These are phyloP conservation scores for Termitomyces sp. DNA, from an alignment of 768 basidiomycete genomes.

Conservation along the genomic window DNA sequence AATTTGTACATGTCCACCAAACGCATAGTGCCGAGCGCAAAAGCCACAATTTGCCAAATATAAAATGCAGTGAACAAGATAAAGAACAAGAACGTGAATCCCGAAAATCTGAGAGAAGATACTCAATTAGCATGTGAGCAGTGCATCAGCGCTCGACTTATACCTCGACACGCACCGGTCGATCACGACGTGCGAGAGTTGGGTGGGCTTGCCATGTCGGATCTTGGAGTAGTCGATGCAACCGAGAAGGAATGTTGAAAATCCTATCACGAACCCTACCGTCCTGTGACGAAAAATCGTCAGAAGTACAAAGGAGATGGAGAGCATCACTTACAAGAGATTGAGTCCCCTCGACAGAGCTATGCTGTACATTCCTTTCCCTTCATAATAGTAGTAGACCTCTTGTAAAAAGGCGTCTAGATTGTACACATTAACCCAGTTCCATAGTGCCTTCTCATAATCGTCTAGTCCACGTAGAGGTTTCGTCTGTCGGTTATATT, in stretches of 20 bases:
- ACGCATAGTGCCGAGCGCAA: conserved; percentile 67
- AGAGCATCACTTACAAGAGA: conserved; percentile 66
- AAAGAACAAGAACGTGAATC: conserved; percentile 80
- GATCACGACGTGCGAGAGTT: conserved; percentile 78
- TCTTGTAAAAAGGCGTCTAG: conserved; percentile 94
- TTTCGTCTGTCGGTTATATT: conserved; percentile 31
- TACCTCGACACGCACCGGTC: conserved; percentile 83
- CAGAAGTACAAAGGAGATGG: conserved; percentile 6
- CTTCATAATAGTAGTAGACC: conserved; percentile 93
- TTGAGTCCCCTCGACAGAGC: conserved; percentile 88
- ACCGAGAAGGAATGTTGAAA: conserved; percentile 92
- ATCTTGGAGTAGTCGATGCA: conserved; percentile 92
- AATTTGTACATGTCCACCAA: conserved; percentile 94
- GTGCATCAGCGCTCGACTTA: conserved; percentile 19
- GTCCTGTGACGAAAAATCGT: conserved; percentile 55
- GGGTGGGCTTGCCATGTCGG: conserved; percentile 56
- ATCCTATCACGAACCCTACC: conserved; percentile 96
- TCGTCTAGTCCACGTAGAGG: conserved; percentile 70
- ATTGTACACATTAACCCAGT: conserved; percentile 99
- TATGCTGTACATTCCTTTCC: conserved; percentile 95
- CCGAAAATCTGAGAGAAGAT: conserved; percentile 60
- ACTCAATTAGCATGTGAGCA: background rate
- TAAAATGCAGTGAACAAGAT: conserved; percentile 85
- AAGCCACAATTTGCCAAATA: conserved; percentile 80
- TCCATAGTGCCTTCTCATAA: conserved; percentile 92